These are phyloP conservation scores for Macadamia integrifolia DNA, from an alignment of 164 flowering plant species.

Conservation along the genomic window DNA sequence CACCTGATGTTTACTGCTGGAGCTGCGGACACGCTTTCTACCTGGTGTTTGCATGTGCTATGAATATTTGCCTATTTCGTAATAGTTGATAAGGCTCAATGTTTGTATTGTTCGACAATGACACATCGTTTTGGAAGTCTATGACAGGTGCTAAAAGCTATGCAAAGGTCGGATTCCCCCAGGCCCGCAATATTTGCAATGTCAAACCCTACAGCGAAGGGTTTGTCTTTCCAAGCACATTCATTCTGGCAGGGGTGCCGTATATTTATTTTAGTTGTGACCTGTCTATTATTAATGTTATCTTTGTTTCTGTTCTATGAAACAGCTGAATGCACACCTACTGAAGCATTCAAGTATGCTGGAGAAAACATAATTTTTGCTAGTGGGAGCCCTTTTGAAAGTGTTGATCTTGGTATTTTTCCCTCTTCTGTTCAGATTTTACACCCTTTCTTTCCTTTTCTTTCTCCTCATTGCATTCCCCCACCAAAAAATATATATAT, in stretches of 20 bases:
- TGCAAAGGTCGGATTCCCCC: conserved; percentile 77
- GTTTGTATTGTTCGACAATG: background rate
- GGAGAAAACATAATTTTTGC: conserved; percentile 90
- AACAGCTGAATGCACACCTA: conserved; percentile 94
- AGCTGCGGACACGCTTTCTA: too few relatives aligned
- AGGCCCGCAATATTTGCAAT: conserved; percentile 98
- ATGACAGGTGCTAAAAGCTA: conserved; percentile 79
- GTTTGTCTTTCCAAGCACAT: conserved; percentile 31
- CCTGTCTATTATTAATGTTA: conserved; percentile 1
- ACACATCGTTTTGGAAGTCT: conserved; percentile 4
- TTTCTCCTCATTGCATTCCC: too few relatives aligned
- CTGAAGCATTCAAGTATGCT: conserved; percentile 87
- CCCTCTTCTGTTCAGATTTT: background rate
- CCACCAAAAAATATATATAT: too few relatives aligned
- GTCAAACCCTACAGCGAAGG: conserved; percentile 98
- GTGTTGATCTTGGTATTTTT: conserved; percentile 68
- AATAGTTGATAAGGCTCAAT: background rate
- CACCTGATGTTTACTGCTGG: too few relatives aligned
- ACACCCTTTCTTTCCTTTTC: background rate
- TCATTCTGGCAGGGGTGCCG: background rate
- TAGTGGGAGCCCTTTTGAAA: conserved; percentile 94
- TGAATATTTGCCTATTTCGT: too few relatives aligned
- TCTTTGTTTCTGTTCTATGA: conserved; percentile 16
- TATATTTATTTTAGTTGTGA: background rate
- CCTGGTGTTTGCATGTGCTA: too few relatives aligned